Evolutionary conservation across 768 basidiomycete genomes (phyloP).

Genomic region (Tricholoma saponaceum): DNA sequence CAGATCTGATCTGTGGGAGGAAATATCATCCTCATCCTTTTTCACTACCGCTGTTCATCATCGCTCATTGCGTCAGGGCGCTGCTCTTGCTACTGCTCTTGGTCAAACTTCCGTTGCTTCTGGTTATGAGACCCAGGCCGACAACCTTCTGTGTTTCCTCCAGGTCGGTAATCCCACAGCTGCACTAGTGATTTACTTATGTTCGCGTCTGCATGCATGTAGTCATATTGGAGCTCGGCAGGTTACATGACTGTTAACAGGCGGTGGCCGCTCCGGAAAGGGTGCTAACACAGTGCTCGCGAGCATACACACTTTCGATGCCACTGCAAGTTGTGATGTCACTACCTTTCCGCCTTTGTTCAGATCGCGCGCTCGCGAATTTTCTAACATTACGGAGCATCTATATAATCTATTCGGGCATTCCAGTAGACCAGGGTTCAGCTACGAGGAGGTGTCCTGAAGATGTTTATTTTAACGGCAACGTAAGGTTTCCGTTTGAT

Average conservation of each 20-base stretch:
- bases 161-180: conserved; percentile 50
- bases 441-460: conserved; percentile 78
- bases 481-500: conserved; percentile 41
- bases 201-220: background rate
- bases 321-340: conserved; percentile 66
- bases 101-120: conserved; percentile 44
- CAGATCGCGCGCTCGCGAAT: conserved; percentile 68
- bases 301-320: conserved; percentile 75
- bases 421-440: conserved; percentile 49
- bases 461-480: conserved; percentile 68
- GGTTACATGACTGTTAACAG: conserved; percentile 73
- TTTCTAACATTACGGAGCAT: conserved; percentile 62
- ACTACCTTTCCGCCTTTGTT: conserved; percentile 78
- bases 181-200: background rate
- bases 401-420: conserved; percentile 60
- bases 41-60: conserved; percentile 82
- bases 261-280: conserved; percentile 69
- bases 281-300: conserved; percentile 73
- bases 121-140: conserved; percentile 56
- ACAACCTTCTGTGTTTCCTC: conserved; percentile 68
- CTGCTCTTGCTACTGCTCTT: conserved; percentile 54
- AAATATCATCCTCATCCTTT: conserved; percentile 69
- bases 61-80: conserved; percentile 67
- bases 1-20: conserved; percentile 77
- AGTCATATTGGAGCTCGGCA: conserved; percentile 73